Evolutionary conservation across 2,329 filamentous ascomycete species (phyloP).

Genomic region (Aspergillus flavus): DNA sequence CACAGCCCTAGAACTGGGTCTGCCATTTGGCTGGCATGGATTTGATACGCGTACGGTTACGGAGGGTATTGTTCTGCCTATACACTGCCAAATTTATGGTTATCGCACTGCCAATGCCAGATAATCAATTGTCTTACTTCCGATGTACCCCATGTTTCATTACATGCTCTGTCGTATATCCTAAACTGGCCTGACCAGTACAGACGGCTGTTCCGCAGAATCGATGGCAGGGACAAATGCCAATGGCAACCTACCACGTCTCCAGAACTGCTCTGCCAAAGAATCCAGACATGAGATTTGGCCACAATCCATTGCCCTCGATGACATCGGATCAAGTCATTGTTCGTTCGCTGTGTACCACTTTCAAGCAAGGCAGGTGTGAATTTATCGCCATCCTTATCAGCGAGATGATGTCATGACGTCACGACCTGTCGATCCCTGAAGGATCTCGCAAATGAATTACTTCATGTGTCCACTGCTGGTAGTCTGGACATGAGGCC

Average conservation of each 20-base stretch:
- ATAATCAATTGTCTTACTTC: not conserved
- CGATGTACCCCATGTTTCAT: not conserved
- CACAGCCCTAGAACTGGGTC: slow-evolving; percentile 5
- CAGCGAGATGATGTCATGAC: not conserved
- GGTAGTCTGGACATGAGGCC: not conserved
- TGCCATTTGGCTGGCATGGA: too few species aligned
- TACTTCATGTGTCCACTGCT: slow-evolving; percentile 1
- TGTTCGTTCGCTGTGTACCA: not conserved
- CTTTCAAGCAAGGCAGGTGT: not conserved
- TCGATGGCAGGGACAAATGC: not conserved
- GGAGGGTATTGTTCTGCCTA: not conserved
- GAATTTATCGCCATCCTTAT: not conserved
- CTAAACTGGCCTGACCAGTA: not conserved
- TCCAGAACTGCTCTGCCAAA: not conserved
- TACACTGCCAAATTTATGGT: not conserved
- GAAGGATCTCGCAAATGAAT: not conserved
- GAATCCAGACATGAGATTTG: not conserved
- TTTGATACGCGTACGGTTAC: not conserved
- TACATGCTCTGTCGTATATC: not conserved
- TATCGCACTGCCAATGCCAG: not conserved
- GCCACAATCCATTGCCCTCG: not conserved
- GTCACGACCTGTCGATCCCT: not conserved
- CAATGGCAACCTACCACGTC: slow-evolving; percentile 1
- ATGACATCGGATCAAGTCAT: not conserved
- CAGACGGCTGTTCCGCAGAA: not conserved